phyloP scores from a whole-genome alignment of 2,329 filamentous ascomycete species.

The Fonsecaea nubica region DNA sequence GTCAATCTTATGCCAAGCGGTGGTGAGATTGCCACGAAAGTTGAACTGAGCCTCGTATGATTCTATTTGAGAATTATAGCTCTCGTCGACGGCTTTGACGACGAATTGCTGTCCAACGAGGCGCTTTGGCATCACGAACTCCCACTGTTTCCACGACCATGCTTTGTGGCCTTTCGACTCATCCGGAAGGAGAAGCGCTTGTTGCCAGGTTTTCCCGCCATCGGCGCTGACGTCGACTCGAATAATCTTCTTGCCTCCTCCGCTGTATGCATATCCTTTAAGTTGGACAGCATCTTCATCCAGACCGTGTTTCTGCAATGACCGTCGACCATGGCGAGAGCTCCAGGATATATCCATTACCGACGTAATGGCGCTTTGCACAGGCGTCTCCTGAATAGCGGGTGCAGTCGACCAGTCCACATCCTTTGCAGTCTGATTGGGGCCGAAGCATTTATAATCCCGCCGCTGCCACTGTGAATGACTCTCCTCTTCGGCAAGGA shows the following conservation, averaged over 20 bases:
- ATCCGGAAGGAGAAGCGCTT: slow-evolving; percentile 65
- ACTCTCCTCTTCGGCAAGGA: slow-evolving; percentile 70
- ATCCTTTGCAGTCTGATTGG: slow-evolving; percentile 61
- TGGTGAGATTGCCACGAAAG: slow-evolving; percentile 68
- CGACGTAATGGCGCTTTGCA: slow-evolving; percentile 69
- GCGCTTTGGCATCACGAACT: slow-evolving; percentile 53
- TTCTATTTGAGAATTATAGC: slow-evolving; percentile 71
- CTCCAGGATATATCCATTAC: slow-evolving; percentile 30
- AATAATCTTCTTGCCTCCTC: slow-evolving; percentile 69
- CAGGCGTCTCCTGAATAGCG: slow-evolving; percentile 71
- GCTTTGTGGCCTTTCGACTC: slow-evolving; percentile 55
- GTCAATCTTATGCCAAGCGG: slow-evolving; percentile 68
- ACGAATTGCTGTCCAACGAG: slow-evolving; percentile 62
- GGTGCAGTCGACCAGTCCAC: slow-evolving; percentile 69
- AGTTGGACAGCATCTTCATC: slow-evolving; percentile 45
- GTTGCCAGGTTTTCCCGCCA: slow-evolving; percentile 68
- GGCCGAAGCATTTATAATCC: slow-evolving; percentile 73
- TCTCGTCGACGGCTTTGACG: slow-evolving; percentile 70
- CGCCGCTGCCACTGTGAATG: slow-evolving; percentile 69
- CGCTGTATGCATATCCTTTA: slow-evolving; percentile 71
- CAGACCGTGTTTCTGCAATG: slow-evolving; percentile 34
- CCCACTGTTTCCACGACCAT: slow-evolving; percentile 72
- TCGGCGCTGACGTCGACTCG: slow-evolving; percentile 72
- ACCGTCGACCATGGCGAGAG: slow-evolving; percentile 9
- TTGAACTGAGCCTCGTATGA: slow-evolving; percentile 57